Evolutionary conservation across 192 early-diverging fungal genomes (phyloP).

Genomic region (Dissophora ornata): DNA sequence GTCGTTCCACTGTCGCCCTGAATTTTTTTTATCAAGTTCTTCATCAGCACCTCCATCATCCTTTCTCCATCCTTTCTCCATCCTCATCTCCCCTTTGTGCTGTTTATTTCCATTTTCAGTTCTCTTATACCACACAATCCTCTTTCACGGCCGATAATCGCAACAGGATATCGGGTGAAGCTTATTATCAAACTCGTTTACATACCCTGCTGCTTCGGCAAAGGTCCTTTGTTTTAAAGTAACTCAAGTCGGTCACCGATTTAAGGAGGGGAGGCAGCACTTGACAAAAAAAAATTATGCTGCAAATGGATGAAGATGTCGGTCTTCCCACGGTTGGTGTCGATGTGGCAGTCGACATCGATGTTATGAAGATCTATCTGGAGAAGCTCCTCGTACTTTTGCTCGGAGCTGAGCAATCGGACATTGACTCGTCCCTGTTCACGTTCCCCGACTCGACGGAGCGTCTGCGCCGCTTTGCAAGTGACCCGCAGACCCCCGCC

Average conservation of each 20-base stretch:
- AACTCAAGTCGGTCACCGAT: too few relatives aligned
- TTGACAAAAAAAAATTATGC: slow-evolving; percentile 13
- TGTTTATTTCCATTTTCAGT: background rate
- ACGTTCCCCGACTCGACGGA: slow-evolving; percentile 75
- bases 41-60: slow-evolving; percentile 1
- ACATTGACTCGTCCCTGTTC: slow-evolving; percentile 71
- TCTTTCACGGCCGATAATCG: too few relatives aligned
- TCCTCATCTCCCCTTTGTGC: background rate
- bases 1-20: background rate
- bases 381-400: slow-evolving; percentile 78
- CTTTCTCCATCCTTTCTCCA: background rate
- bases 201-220: background rate
- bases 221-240: too few relatives aligned
- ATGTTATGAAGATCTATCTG: slow-evolving; percentile 63
- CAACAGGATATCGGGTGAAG: too few relatives aligned
- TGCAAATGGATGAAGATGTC: slow-evolving; percentile 49
- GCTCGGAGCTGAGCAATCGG: slow-evolving; percentile 72
- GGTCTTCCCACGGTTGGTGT: slow-evolving; percentile 41
- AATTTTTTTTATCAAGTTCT: background rate
- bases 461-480: slow-evolving; percentile 80
- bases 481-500: slow-evolving; percentile 75
- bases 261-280: too few relatives aligned
- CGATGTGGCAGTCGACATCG: slow-evolving; percentile 42
- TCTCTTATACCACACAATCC: too few relatives aligned
- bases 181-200: background rate